Base-by-base conservation (phyloP, 2,329 filamentous ascomycete genomes). In the Talaromyces albobiverticillius region DNA sequence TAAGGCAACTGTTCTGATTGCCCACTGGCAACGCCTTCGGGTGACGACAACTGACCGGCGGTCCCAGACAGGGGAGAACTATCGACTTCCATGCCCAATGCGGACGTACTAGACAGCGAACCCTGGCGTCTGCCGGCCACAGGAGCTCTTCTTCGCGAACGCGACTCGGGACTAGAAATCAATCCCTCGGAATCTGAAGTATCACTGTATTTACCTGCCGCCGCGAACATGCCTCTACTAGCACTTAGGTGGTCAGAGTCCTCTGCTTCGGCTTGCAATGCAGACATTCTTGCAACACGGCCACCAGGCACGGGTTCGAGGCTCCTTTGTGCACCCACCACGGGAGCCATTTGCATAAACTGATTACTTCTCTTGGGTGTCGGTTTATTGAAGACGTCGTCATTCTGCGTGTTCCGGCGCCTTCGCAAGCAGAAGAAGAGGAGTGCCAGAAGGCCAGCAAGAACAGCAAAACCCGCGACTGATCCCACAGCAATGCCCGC, bases 1-100 rank as follows among this genome's bases (percentile, higher is more conserved):
- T 91, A 96, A 3, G 89, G 87, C 51, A 99, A 77, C 70, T 97
- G 94, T 72, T 99, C 94, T 0, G 93, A 97, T 69, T 96, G 91
- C 56, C 93, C 90, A 64, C 91, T 96, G 22, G 86, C 83, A 57
- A 93, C 75, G 23, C 87, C 91, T 64, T 88, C 88, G 0, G 90
- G 90, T 3, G 92, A 96, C 3, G 92, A 96, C 71, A 89, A 86
- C 50, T 86, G 87, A 43, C 80, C 85, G 23, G 79, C 86, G 68
- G 82, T 91, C 55, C 67, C 78, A 10, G 82, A 83, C 36, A 79
- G 81, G 6, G 91, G 91, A 9, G 91, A 95, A 53, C 86, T 86
- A 11, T 88, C 86, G 55, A 86, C 86, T 59, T 73, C 82, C 74
- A 67, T 76, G 52, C 83, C 87, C 22, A 96, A 80, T 11, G 85